Evolutionary conservation across 345 rosid species (phyloP).

Genomic region (Gossypium stocksii): DNA sequence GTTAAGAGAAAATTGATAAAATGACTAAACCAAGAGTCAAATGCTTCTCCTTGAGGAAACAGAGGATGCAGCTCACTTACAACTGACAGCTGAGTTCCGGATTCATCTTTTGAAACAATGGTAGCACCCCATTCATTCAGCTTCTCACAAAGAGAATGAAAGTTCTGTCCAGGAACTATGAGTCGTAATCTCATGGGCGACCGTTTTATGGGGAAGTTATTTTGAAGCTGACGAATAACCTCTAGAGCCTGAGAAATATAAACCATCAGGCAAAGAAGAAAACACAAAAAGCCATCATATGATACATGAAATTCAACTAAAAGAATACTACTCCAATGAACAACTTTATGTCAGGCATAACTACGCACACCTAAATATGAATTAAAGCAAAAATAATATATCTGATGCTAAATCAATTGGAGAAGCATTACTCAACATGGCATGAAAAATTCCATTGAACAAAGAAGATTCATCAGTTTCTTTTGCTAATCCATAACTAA

Average conservation of each 20-base stretch:
- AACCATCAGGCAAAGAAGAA: neutral
- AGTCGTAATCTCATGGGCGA: conserved; percentile 89
- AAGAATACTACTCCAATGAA: neutral
- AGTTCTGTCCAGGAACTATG: conserved; percentile 40
- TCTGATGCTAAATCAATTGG: neutral
- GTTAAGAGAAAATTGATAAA: neutral
- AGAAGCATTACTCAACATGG: neutral
- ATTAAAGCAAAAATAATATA: neutral
- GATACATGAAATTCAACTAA: neutral
- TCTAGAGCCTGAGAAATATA: conserved; percentile 62
- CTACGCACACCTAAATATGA: neutral
- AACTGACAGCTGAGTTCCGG: conserved; percentile 57
- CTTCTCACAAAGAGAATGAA: conserved; percentile 52
- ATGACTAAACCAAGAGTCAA: neutral
- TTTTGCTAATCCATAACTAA: neutral
- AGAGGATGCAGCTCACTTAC: conserved; percentile 39
- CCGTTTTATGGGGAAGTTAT: conserved; percentile 85
- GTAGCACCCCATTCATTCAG: conserved; percentile 56
- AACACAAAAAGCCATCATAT: neutral
- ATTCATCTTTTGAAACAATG: conserved; percentile 71
- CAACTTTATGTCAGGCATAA: neutral
- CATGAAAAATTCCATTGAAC: neutral
- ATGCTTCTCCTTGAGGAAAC: neutral
- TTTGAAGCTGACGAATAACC: conserved; percentile 88
- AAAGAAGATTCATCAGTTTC: neutral